A percentile compares a stretch with the other conserved stretches of the same genome.
Conservation (phyloP, 2,329 filamentous ascomycete species). For the Aspergillus sp. region DNA sequence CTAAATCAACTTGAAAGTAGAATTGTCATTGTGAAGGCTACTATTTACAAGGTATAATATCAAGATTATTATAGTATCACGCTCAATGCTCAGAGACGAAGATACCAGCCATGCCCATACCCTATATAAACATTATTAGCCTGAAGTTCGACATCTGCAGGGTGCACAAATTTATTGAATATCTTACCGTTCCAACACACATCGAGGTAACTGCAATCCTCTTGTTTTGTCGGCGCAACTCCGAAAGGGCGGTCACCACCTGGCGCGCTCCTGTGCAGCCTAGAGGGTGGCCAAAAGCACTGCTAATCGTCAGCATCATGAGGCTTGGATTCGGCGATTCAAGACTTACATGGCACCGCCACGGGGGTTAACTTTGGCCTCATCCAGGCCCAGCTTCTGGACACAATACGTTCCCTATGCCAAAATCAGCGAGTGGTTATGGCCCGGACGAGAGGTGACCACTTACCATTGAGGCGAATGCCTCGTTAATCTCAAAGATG, state of each 20-base stretch:
- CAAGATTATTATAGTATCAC: not conserved
- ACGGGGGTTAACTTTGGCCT: slow-evolving; percentile 89
- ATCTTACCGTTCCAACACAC: slow-evolving; percentile 84
- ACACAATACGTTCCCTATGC: slow-evolving; percentile 84
- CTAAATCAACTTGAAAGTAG: not conserved
- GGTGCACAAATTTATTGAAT: slow-evolving; percentile 33
- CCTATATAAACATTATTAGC: slow-evolving; percentile 24
- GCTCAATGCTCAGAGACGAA: slow-evolving; percentile 80
- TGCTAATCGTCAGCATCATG: slow-evolving; percentile 21
- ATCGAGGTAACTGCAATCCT: slow-evolving; percentile 86
- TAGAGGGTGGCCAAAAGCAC: slow-evolving; percentile 85
- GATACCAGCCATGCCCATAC: slow-evolving; percentile 80
- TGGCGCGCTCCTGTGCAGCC: slow-evolving; percentile 90
- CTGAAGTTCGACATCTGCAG: not conserved
- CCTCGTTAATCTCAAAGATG: slow-evolving; percentile 70
- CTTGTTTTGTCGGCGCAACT: slow-evolving; percentile 76
- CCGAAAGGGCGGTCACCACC: slow-evolving; percentile 83
- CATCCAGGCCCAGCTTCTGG: slow-evolving; percentile 75
- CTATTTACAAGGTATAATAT: slow-evolving; percentile 6
- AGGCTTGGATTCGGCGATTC: not conserved
- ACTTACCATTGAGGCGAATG: slow-evolving; percentile 69
- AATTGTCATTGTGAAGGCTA: not conserved
- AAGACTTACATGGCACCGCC: slow-evolving; percentile 72
- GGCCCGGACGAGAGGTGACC: not conserved
- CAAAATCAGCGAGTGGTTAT: slow-evolving; percentile 8